A percentile compares a stretch with the other conserved stretches of the same genome.
Evolutionary conservation across 2,329 filamentous ascomycete species (phyloP).

Genomic region (Didymosphaeria variabile): DNA sequence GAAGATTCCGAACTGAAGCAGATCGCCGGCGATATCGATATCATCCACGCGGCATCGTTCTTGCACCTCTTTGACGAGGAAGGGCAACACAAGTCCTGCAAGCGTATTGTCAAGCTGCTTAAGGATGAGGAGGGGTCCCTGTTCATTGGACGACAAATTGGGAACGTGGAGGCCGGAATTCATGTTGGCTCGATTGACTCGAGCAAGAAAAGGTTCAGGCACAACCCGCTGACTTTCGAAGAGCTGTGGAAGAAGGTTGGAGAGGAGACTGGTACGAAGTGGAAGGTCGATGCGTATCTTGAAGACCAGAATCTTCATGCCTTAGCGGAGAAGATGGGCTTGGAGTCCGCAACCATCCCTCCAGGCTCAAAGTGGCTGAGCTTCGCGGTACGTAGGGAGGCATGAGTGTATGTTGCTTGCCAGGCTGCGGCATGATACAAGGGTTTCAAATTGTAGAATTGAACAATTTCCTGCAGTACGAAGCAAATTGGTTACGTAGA

Average conservation of each 20-base stretch:
- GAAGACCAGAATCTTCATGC: slow-evolving; percentile 31
- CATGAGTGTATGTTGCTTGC: background rate
- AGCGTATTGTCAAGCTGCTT: slow-evolving; percentile 43
- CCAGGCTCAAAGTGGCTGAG: slow-evolving; percentile 36
- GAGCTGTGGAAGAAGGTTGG: slow-evolving; percentile 52
- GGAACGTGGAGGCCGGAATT: slow-evolving; percentile 40
- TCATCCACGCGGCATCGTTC: slow-evolving; percentile 54
- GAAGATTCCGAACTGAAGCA: slow-evolving; percentile 40
- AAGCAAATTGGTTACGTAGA: background rate
- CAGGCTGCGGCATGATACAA: background rate
- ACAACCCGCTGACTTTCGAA: slow-evolving; percentile 49
- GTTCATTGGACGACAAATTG: slow-evolving; percentile 52
- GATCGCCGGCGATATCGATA: slow-evolving; percentile 52
- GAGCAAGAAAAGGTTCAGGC: slow-evolving; percentile 41
- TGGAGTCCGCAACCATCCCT: slow-evolving; percentile 31
- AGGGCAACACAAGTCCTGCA: slow-evolving; percentile 49
- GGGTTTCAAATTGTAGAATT: background rate
- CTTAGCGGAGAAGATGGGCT: slow-evolving; percentile 21
- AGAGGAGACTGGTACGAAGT: slow-evolving; percentile 47
- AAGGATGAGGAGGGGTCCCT: slow-evolving; percentile 46
- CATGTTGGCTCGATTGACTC: slow-evolving; percentile 27
- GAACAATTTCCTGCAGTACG: background rate
- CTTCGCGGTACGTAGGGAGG: slow-evolving; percentile 36
- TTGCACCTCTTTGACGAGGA: slow-evolving; percentile 57
- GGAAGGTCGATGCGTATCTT: slow-evolving; percentile 44